Evolutionary conservation across 2,329 filamentous ascomycete species (phyloP).

Genomic region (Fusarium pseudonygamai): DNA sequence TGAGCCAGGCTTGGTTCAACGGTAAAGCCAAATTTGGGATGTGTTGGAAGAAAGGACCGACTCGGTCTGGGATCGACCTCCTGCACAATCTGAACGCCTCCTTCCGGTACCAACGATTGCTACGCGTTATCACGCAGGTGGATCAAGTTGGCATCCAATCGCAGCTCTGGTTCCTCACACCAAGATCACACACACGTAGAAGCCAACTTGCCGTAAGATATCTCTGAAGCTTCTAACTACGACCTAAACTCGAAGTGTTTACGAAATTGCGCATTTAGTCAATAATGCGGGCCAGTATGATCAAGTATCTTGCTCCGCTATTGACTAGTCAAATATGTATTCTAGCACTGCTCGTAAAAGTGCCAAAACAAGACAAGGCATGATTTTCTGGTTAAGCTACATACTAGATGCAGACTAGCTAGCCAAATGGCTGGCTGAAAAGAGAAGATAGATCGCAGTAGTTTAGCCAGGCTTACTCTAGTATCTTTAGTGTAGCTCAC

Average conservation of each 20-base stretch:
- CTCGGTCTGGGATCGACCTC: neutral
- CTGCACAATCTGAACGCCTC: neutral
- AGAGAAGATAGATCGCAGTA: no score
- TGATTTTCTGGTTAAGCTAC: no score
- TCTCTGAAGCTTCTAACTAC: neutral
- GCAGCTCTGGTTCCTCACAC: neutral
- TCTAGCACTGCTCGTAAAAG: no score
- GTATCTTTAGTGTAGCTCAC: no score
- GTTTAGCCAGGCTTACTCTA: no score
- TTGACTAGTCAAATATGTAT: neutral
- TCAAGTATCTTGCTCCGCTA: neutral
- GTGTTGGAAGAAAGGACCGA: neutral
- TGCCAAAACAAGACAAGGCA: no score
- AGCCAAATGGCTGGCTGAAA: no score
- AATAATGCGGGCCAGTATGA: neutral
- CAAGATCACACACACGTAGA: neutral
- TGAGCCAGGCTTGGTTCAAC: neutral
- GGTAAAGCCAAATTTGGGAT: neutral
- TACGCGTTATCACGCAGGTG: neutral
- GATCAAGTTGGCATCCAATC: neutral
- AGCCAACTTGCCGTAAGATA: neutral
- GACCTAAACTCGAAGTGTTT: neutral
- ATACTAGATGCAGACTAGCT: no score
- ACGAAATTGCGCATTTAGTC: neutral
- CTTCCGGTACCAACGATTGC: neutral